A percentile compares a stretch with the other conserved stretches of the same genome.
Conservation (phyloP, 495 filamentous ascomycete species). For the Margaritispora aquatica region DNA sequence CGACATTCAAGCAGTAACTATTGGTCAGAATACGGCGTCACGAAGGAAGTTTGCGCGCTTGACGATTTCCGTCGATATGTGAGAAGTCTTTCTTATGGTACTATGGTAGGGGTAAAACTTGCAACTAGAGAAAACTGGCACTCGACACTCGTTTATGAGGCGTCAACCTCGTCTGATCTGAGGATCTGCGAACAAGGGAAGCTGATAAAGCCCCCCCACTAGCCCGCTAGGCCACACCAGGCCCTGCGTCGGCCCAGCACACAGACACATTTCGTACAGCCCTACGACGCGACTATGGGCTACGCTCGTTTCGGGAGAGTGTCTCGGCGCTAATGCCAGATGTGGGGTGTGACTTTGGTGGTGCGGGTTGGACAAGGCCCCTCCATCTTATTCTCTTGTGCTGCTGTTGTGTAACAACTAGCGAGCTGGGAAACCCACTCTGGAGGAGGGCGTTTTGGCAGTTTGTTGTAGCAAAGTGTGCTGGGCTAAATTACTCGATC, state of each 20-base stretch:
- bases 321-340: background rate
- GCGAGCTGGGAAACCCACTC: background rate
- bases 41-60: background rate
- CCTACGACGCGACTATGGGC: constrained; percentile 3
- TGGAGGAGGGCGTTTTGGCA: background rate
- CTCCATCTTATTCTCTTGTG: too few relatives aligned
- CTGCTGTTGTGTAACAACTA: background rate
- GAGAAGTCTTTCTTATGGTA: too few relatives aligned
- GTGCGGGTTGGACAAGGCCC: background rate
- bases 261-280: constrained; percentile 1
- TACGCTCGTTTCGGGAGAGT: background rate
- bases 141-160: background rate
- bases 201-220: background rate
- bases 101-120: too few relatives aligned
- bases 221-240: background rate
- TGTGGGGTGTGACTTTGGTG: background rate
- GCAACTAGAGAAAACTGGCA: background rate
- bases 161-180: background rate
- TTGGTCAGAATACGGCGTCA: constrained; percentile 15
- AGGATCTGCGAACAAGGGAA: background rate
- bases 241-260: background rate
- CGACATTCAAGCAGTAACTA: background rate
- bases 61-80: background rate
- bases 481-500: background rate
- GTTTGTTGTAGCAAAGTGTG: background rate